Percentiles rank a stretch among this genome's conserved stretches.
These are phyloP conservation scores for Hypoxylon sp. DNA, from an alignment of 2,329 filamentous ascomycete species.

Conservation along the genomic window DNA sequence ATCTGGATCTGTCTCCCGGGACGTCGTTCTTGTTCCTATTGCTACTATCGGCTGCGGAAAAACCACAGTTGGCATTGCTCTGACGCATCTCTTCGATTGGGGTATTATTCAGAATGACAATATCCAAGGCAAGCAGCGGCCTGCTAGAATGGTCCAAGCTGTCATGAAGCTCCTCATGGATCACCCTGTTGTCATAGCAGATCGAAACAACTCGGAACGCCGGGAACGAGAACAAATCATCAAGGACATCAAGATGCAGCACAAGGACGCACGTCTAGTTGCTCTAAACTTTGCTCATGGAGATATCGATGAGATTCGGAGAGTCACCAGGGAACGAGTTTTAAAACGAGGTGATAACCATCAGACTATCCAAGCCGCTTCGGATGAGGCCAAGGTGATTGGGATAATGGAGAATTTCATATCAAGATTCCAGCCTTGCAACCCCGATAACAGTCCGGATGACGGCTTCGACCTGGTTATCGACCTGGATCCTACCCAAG, in stretches of 20 bases:
- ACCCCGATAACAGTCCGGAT: slow-evolving; percentile 78
- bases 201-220: slow-evolving; percentile 92
- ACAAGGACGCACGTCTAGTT: slow-evolving; percentile 79
- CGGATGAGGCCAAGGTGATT: slow-evolving; percentile 80
- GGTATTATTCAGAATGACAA: slow-evolving; percentile 98
- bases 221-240: slow-evolving; percentile 92
- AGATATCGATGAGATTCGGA: slow-evolving; percentile 79
- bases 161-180: slow-evolving; percentile 75
- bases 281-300: slow-evolving; percentile 92
- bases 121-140: slow-evolving; percentile 83
- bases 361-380: slow-evolving; percentile 93
- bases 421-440: slow-evolving; percentile 83
- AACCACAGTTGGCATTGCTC: slow-evolving; percentile 88
- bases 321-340: slow-evolving; percentile 83
- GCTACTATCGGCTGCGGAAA: slow-evolving; percentile 97
- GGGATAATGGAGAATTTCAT: slow-evolving; percentile 97
- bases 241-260: slow-evolving; percentile 76
- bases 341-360: slow-evolving; percentile 93
- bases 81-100: slow-evolving; percentile 88
- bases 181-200: slow-evolving; percentile 84
- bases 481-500: slow-evolving; percentile 81
- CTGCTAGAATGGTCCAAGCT: slow-evolving; percentile 81
- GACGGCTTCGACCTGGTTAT: slow-evolving; percentile 87
- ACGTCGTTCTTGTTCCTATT: slow-evolving; percentile 89
- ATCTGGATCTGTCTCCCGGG: slow-evolving; percentile 67